Base-by-base conservation (phyloP, 352 stramenopile species). In the Phytophthora macrochlamydospora region DNA sequence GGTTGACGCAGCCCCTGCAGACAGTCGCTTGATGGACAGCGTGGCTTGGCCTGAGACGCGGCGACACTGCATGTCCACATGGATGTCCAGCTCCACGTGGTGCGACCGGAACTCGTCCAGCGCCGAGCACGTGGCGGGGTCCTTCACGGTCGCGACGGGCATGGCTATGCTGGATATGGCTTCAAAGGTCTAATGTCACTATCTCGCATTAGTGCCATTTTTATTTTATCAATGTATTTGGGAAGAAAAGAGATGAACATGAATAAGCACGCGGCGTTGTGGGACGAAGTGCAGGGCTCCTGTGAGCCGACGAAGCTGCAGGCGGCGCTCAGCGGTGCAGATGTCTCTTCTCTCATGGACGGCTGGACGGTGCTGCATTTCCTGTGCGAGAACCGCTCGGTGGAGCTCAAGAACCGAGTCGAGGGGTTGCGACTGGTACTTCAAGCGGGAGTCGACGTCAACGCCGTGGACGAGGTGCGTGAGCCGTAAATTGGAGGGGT, bases 341-440 rank as follows among this genome's bases (percentile, higher is more conserved):
- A 74, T 9, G 31, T 32, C 8, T 59, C 50, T 8, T 51, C 69
- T 2, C 6, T 76, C 65, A 63, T 90, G 38, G 87, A 95, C 52
- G 84, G 84, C 38, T 95, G 87, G 87, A 87, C 84, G 30, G 84
- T 84, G 53, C 75, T 95, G 56, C 87, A 94, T 46, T 95, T 84
- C 43, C 53, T 80, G 28, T 85, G 84, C 37, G 84, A 93, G 40
- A 94, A 93, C 53, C 79, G 79, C 38, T 62, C 62, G 4, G 68
- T 88, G 49, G 64, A 67, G 14, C 70, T 87, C 46, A 51, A 51
- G 31, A 53, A 51, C 7, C 80, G 84, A 14, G 78, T 75, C 28
- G 55, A 67, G 33, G 75, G 66, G 13, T 64, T 95, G 50, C 58
- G 67, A 4, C 44, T 78, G 50, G 60, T 94, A n/a, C 48, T 83